A percentile compares a stretch with the other conserved stretches of the same genome.
Evolutionary conservation across 306 rosid species (phyloP).

Genomic region (Prunus davidiana): DNA sequence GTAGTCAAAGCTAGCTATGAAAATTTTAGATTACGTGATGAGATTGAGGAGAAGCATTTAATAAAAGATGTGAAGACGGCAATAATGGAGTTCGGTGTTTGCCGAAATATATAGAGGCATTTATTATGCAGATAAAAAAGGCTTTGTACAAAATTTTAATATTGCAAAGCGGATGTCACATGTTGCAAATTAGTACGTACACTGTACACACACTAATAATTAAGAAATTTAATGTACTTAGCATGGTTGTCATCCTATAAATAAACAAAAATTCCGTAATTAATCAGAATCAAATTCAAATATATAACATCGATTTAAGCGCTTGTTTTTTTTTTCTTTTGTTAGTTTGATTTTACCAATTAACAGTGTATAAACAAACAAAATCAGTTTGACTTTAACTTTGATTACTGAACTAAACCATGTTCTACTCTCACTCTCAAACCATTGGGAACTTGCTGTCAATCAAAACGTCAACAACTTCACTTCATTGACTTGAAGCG

Average conservation of each 20-base stretch:
- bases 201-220: too few relatives aligned
- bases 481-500: constrained; percentile 25
- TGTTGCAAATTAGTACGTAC: neutral
- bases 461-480: constrained; percentile 14
- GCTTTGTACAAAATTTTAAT: too few relatives aligned
- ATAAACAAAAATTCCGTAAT: too few relatives aligned
- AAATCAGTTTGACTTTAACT: neutral
- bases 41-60: neutral
- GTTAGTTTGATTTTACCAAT: neutral
- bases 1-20: neutral
- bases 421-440: constrained; percentile 1
- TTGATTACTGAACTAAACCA: neutral
- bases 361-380: neutral
- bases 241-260: too few relatives aligned
- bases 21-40: neutral
- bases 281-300: too few relatives aligned
- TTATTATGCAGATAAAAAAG: constrained; percentile 14
- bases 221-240: too few relatives aligned
- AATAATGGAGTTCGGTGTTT: constrained; percentile 49
- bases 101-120: constrained; percentile 36
- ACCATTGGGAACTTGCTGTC: neutral
- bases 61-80: constrained; percentile 3
- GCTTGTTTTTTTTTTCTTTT: neutral
- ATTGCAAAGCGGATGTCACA: neutral
- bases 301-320: neutral